Evolutionary conservation across 2,329 filamentous ascomycete species (phyloP), one percentile per base, ranked within the genome.

Genomic region (Xylariaceae sp.): DNA sequence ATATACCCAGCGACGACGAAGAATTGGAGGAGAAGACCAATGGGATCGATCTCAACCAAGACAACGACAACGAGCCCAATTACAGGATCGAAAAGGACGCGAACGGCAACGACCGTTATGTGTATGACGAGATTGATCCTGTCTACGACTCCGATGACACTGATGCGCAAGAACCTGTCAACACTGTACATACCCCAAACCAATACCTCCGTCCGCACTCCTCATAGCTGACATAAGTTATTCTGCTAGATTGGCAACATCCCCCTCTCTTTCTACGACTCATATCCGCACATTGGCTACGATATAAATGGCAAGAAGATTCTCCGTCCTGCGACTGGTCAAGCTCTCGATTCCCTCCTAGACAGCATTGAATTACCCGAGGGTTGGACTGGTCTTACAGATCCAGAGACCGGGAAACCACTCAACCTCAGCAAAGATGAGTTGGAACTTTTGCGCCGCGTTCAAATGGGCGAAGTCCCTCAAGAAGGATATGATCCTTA

Each of bases 281-380:
- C 88, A 27, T 98, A 96, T 64, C 93, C 93, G 40, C 93, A 98
- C 65, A 96, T 98, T 64, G 93, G 93, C 48, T 98, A 98, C 70
- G 88, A 96, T 60, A 97, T 98, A 72, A 95, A 98, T 67, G 93
- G 93, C 67, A 96, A 94, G 78, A 94, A 88, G 68, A 95, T 98
- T 54, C 88, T 95, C 83, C 86, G 93, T 42, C 93, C 93, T 6
- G 93, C 94, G 4, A 92, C 90, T 56, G 92, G 92, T 42, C 86
- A 95, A 64, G 93, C 93, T 27, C 73, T 98, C 23, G 93, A 98
- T 73, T 89, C 90, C 11, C 76, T 98, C 35, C 76, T 98, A 8
- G 92, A 98, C 60, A 96, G 88, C 68, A 98, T 98, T 59, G 93
- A 98, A 62, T 76, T 98, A 27, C 93, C 93, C 12, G 90, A 95